Conservation (phyloP, 2,329 filamentous ascomycete genomes). For the Didymella lethalis region DNA sequence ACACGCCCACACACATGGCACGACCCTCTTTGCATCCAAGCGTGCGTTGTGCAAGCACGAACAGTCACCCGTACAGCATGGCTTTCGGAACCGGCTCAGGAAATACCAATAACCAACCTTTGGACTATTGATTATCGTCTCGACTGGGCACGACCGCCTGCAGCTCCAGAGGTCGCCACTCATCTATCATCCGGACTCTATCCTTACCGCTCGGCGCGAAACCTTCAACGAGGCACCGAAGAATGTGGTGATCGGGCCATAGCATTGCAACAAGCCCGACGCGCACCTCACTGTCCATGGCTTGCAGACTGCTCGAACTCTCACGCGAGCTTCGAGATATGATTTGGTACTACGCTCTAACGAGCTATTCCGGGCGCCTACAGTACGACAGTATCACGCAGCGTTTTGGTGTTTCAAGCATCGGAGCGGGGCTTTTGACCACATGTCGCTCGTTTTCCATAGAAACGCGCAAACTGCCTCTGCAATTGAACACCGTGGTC, state of each 20-base stretch:
- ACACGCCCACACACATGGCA: not conserved
- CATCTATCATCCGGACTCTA: not conserved
- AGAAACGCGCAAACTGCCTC: constrained; percentile 24
- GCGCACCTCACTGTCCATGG: not conserved
- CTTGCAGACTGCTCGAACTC: constrained; percentile 1
- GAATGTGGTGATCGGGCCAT: not conserved
- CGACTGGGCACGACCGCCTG: not conserved
- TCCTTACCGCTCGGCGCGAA: not conserved
- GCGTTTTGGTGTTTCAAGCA: constrained; percentile 23
- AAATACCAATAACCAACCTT: not conserved
- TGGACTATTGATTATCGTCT: not conserved
- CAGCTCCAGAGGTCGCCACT: not conserved
- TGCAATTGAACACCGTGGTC: constrained; percentile 14
- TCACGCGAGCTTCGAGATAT: constrained; percentile 2
- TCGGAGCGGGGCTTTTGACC: constrained; percentile 25
- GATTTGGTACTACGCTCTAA: constrained; percentile 8
- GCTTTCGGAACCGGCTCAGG: not conserved
- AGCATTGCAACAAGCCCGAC: not conserved
- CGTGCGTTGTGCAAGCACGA: not conserved
- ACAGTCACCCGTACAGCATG: not conserved
- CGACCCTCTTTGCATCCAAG: not conserved
- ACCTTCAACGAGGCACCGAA: not conserved
- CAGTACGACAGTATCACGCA: not conserved
- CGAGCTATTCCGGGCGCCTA: not conserved
- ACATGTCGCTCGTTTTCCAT: constrained; percentile 24